phyloP scores from a whole-genome alignment of 179 eudicot species.

The Silene noctiflora region DNA sequence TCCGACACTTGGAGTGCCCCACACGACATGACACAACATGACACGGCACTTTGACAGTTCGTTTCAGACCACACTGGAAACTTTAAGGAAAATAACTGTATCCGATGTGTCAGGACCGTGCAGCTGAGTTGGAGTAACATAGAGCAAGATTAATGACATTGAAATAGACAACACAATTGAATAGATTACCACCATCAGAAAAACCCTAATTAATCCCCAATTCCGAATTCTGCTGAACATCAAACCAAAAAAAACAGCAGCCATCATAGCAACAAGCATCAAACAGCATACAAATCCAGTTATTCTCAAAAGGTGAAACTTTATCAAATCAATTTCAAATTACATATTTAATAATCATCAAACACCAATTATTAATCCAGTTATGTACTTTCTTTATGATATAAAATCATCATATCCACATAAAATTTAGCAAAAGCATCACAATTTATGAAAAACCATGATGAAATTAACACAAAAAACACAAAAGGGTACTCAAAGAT shows the following conservation, averaged over 20 bases:
- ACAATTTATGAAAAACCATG: not conserved
- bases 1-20: too few species aligned
- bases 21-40: too few species aligned
- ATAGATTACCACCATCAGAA: not conserved
- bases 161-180: not conserved
- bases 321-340: slow-evolving; percentile 5
- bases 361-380: not conserved
- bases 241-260: not conserved
- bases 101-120: too few species aligned
- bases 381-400: not conserved
- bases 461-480: slow-evolving; percentile 6
- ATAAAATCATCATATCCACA: not conserved
- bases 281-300: not conserved
- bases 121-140: too few species aligned
- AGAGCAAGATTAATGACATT: not conserved
- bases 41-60: too few species aligned
- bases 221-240: not conserved
- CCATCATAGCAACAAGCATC: not conserved
- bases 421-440: slow-evolving; percentile 2
- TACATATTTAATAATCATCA: not conserved
- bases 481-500: not conserved
- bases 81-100: too few species aligned
- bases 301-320: slow-evolving; percentile 9
- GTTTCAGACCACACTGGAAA: too few species aligned
- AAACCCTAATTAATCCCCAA: slow-evolving; percentile 21